Conservation (phyloP, 208 protist species). For the Trypanosomatidae sp. region DNA sequence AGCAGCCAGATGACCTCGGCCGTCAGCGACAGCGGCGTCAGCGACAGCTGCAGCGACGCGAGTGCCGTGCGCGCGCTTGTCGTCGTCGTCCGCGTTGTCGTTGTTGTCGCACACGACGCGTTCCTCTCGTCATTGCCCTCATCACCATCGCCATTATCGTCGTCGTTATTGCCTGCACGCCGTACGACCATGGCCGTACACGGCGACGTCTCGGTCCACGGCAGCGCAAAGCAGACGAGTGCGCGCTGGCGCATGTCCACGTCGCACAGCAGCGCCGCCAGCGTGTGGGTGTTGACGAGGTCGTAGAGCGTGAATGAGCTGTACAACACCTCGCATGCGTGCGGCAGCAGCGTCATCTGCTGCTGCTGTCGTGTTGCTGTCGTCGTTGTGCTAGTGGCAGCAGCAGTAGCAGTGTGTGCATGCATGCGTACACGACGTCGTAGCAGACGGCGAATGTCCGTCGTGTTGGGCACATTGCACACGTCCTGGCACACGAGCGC, state of each 20-base stretch:
- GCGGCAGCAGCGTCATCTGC: no score
- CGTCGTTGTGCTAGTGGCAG: not conserved
- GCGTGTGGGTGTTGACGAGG: constrained; percentile 8
- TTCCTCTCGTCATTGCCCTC: not conserved
- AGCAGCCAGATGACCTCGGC: not conserved
- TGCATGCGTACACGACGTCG: constrained; percentile 9
- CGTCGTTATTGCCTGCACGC: not conserved
- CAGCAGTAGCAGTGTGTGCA: not conserved
- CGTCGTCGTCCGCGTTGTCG: not conserved
- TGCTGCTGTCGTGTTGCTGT: not conserved
- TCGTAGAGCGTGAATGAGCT: no score
- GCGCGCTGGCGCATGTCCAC: constrained; percentile 13
- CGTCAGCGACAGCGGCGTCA: not conserved
- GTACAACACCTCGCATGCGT: no score
- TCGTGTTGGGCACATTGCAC: constrained; percentile 34
- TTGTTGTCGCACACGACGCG: not conserved
- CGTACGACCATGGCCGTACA: constrained; percentile 21
- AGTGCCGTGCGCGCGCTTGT: no score
- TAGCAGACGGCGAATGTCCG: constrained; percentile 17
- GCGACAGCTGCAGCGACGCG: no score
- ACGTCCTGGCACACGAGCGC: constrained; percentile 20
- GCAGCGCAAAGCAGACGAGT: constrained; percentile 31
- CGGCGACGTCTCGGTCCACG: constrained; percentile 24
- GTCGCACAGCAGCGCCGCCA: constrained; percentile 11
- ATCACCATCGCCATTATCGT: not conserved